Evolutionary conservation across 2,329 filamentous ascomycete genomes (phyloP).

Genomic region (Ophiosphaerella narmari): DNA sequence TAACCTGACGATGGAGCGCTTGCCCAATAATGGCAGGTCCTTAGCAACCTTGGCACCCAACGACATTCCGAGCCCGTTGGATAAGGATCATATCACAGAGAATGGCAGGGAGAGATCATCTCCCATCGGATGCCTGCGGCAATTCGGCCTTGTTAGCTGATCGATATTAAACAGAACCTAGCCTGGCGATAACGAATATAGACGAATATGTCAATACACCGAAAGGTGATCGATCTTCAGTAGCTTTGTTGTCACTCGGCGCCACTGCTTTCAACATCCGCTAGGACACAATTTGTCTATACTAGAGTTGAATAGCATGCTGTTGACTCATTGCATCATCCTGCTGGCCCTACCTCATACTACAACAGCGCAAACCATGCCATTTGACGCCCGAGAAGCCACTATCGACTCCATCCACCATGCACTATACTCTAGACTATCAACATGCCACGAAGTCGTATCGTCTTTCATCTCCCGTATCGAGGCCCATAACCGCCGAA

Average conservation of each 20-base stretch:
- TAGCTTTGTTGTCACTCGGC: neutral
- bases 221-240: neutral
- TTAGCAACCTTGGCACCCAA: conserved; percentile 11
- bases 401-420: conserved; percentile 63
- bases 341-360: conserved; percentile 10
- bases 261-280: neutral
- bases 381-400: conserved; percentile 61
- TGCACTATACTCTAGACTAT: conserved; percentile 57
- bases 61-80: conserved; percentile 31
- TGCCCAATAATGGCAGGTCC: conserved; percentile 22
- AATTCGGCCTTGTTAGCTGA: neutral
- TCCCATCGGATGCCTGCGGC: neutral
- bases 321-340: neutral
- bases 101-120: conserved; percentile 18
- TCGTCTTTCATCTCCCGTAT: conserved; percentile 63
- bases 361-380: conserved; percentile 29
- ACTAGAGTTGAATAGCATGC: conserved; percentile 9
- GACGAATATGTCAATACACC: neutral
- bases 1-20: neutral
- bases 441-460: conserved; percentile 61
- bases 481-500: conserved; percentile 58
- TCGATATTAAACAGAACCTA: neutral
- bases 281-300: too few relatives aligned
- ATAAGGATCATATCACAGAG: conserved; percentile 4
- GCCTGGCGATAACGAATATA: neutral